Base-by-base conservation (phyloP, 176 grass and related monocot genomes). In the Themeda triandra region DNA sequence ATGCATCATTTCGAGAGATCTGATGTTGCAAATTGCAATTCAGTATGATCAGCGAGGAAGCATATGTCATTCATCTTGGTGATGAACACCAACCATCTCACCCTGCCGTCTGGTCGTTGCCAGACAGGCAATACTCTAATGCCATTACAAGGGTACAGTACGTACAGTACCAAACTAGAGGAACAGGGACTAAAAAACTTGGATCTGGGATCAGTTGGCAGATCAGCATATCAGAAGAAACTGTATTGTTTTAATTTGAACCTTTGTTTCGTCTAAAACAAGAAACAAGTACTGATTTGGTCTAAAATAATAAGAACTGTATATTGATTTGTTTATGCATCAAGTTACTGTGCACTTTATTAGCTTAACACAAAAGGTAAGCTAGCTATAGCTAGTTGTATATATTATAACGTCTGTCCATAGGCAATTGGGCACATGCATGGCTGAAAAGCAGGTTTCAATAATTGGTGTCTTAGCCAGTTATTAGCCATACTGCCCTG, bases 381-480 rank as follows among this genome's bases (percentile, higher is more conserved):
- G 71, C 6, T 7, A 5, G 19, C 10, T 25, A 82, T n/a, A 64
- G 46, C 35, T 40, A 41, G 23, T 12, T 12, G 0, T 35, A 46
- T 45, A 46, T 75, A 32, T 33, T 69, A 33, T 56, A 42, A 56
- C 53, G 25, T 65, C 28, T 66, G 46, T 66, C 10, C 6, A 41
- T 6, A 24, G 25, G 45, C 66, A 86, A 90, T 58, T 83, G 69
- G 84, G 28, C 79, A 73, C 23, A 78, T 83, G 70, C 45, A 75
- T 87, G 71, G 28, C 63, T 30, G 45, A 77, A 77, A 78, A 73
- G 53, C 36, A 42, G 54, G 73, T 24, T 66, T 74, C 84, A 87
- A 90, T 90, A 87, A 86, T 90, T 87, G 74, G 30, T 3, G 28
- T 13, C 25, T 60, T 73, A 32, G 70, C 35, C 73, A 33, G 17